These are phyloP conservation scores for Chalciporus sphaerocephalus DNA, from an alignment of 768 basidiomycete genomes.

Conservation along the genomic window DNA sequence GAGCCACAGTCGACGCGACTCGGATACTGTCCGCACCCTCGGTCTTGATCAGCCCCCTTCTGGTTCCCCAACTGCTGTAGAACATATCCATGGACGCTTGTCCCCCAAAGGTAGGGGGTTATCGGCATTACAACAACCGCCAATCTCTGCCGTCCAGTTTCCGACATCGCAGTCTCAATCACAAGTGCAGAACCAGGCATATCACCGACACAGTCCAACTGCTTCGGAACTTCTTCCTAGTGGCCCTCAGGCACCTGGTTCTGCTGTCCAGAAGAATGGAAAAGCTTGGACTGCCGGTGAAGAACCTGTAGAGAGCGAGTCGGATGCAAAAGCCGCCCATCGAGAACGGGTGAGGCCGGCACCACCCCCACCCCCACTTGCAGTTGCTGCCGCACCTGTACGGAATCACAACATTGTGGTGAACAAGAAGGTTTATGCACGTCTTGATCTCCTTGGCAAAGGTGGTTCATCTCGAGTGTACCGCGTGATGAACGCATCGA, in stretches of 20 bases:
- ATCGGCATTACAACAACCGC: conserved; percentile 23
- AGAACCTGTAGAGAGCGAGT: conserved; percentile 36
- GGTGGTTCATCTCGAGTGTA: conserved; percentile 96
- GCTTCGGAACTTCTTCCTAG: conserved; percentile 55
- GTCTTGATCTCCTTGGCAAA: conserved; percentile 85
- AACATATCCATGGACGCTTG: conserved; percentile 30
- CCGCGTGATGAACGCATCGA: conserved; percentile 74
- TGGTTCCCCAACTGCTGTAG: conserved; percentile 57
- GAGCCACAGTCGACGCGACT: conserved; percentile 65
- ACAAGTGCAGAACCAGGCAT: conserved; percentile 30
- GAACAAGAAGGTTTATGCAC: conserved; percentile 79
- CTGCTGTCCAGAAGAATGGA: conserved; percentile 27
- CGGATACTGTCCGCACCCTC: conserved; percentile 64
- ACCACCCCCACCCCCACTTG: conserved; percentile 32
- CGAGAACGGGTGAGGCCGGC: conserved; percentile 31
- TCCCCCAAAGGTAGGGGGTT: conserved; percentile 29
- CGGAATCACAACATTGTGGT: conserved; percentile 39
- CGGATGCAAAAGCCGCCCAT: conserved; percentile 27
- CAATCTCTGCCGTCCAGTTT: conserved; percentile 24
- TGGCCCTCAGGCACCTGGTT: conserved; percentile 19
- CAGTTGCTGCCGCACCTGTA: conserved; percentile 22
- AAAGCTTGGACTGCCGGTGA: conserved; percentile 48
- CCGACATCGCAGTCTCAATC: conserved; percentile 20
- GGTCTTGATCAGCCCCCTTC: conserved; percentile 34
- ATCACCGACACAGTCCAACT: conserved; percentile 67